phyloP scores from a whole-genome alignment of 2,329 filamentous ascomycete species.

The Botrytis fragariae region DNA sequence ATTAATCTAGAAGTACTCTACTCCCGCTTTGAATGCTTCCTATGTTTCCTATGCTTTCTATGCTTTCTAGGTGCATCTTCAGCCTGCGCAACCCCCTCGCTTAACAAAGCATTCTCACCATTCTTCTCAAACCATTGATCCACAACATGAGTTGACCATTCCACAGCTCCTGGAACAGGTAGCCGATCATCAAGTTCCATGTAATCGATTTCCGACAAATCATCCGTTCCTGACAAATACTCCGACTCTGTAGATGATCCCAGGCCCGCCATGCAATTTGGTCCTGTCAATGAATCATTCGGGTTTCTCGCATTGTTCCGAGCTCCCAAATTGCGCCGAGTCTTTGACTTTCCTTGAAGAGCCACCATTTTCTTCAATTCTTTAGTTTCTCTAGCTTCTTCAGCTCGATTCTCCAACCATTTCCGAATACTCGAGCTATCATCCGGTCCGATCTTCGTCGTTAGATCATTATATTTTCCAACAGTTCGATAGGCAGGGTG shows the following conservation, averaged over 20 bases:
- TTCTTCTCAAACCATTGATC: background rate
- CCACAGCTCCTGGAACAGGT: background rate
- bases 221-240: background rate
- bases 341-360: background rate
- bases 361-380: background rate
- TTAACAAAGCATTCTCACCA: background rate
- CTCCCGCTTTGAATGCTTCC: background rate
- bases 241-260: background rate
- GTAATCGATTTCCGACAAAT: background rate
- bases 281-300: background rate
- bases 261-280: too few relatives aligned
- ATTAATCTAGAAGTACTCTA: background rate
- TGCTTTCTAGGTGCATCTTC: background rate
- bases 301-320: background rate
- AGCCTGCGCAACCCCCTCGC: background rate
- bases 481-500: background rate
- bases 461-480: background rate
- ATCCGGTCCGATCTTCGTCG: background rate
- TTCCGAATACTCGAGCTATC: constrained; percentile 3
- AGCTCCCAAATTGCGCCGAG: background rate
- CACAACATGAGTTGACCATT: background rate
- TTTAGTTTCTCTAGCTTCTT: background rate
- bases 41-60: background rate
- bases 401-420: background rate
- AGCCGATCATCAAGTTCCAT: background rate